Base-by-base conservation (phyloP, 2,329 filamentous ascomycete species). In the Talaromyces albobiverticillius region DNA sequence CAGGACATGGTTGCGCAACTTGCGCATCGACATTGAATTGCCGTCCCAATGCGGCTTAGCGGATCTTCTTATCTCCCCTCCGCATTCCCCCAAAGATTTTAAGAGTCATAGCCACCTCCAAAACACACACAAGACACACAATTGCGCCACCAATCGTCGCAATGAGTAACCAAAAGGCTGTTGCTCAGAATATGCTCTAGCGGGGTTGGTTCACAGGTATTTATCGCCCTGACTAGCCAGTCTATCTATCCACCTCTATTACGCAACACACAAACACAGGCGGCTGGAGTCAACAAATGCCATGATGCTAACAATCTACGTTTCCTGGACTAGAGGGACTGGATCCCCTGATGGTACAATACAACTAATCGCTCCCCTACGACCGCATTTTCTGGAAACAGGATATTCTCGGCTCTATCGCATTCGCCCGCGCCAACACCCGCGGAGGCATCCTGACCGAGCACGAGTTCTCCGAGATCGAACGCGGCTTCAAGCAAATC, bases 271-370 rank as follows among this genome's bases (percentile, higher is more conserved):
- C n/a, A n/a, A n/a, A n/a, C n/a, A n/a, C n/a, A n/a, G n/a, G n/a
- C n/a, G n/a, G n/a, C n/a, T n/a, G n/a, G n/a, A n/a, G n/a, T n/a
- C n/a, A n/a, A n/a, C n/a, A n/a, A n/a, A n/a, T n/a, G n/a, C n/a
- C n/a, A n/a, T n/a, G n/a, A n/a, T n/a, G 18, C n/a, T 18, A 20
- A 63, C 45, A 63, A 88, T 8, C 36, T 29, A 13, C n/a, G n/a
- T 49, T 14, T 40, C 34, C 18, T 7, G 16, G 14, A 18, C 4
- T 25, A 55, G 88, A 89, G 77, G 87, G 83, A 62, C 83, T 93
- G 61, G 89, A 95, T 73, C 89, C 90, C 51, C 81, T 95, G 50
- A 95, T 95, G 90, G 81, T 85, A 57, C 80, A 87, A 61, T 95
- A 93, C 79, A 95, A 95, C 71, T 85, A 86, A 64, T 87, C 83